Percentiles rank a stretch among this genome's conserved stretches.
phyloP scores from a whole-genome alignment of 306 rosid species.

The Elaeagnus macrophylla region DNA sequence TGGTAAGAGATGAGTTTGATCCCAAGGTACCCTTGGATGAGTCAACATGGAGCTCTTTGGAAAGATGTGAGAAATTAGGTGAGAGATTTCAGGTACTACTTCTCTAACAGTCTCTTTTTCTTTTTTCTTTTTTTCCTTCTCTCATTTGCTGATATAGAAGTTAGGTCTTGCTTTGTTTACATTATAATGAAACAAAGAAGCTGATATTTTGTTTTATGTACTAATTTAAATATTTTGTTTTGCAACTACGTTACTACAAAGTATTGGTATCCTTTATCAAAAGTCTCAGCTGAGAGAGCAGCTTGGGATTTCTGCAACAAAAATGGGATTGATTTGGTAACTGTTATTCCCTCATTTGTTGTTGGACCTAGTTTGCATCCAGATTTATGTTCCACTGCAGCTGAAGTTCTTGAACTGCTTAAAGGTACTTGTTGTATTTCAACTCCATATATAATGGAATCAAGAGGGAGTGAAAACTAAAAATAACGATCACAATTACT shows the following conservation, averaged over 20 bases:
- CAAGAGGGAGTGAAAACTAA: too few species aligned
- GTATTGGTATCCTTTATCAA: slow-evolving; percentile 73
- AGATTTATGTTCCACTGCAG: slow-evolving; percentile 70
- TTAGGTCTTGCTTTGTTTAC: too few species aligned
- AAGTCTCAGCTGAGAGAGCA: slow-evolving; percentile 65
- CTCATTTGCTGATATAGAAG: background rate
- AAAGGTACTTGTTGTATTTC: slow-evolving; percentile 28
- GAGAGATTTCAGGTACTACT: slow-evolving; percentile 17
- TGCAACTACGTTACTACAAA: background rate
- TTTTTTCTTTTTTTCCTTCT: background rate
- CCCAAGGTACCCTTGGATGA: slow-evolving; percentile 56
- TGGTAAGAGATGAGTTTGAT: slow-evolving; percentile 51
- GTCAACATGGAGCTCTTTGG: slow-evolving; percentile 63
- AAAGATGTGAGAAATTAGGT: slow-evolving; percentile 45
- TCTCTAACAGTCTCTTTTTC: background rate
- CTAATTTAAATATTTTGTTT: background rate
- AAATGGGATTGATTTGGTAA: slow-evolving; percentile 53
- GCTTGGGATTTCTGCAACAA: slow-evolving; percentile 80
- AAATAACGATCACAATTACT: too few species aligned
- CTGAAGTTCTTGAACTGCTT: slow-evolving; percentile 66
- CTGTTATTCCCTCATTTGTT: slow-evolving; percentile 57
- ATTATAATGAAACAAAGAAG: too few species aligned
- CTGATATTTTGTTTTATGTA: too few species aligned
- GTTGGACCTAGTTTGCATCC: slow-evolving; percentile 65
- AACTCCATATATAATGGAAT: too few species aligned